phyloP scores from a whole-genome alignment of 75 land plant species.

The Pseudotsuga menziesii region DNA sequence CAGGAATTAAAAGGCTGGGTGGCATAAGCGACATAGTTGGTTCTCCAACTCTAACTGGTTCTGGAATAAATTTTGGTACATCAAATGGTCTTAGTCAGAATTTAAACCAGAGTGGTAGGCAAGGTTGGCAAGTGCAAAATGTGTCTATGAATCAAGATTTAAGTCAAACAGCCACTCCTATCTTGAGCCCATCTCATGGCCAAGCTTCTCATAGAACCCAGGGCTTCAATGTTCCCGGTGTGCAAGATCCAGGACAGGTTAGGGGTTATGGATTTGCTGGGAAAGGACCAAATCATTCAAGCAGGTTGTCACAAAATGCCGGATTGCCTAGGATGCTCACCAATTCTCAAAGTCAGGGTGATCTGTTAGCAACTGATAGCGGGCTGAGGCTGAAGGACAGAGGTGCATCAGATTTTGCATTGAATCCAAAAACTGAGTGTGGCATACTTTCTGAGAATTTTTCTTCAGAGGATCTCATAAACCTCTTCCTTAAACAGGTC shows the following conservation, averaged over 20 bases:
- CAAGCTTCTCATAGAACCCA: not conserved
- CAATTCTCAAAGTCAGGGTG: not conserved
- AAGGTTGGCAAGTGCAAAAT: not conserved
- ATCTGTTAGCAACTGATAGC: not conserved
- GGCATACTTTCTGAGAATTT: constrained; percentile 15
- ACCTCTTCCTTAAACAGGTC: constrained; percentile 41
- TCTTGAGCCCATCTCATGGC: not conserved
- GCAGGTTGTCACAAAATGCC: not conserved
- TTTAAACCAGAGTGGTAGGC: not conserved
- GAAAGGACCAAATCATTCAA: not conserved
- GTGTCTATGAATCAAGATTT: not conserved
- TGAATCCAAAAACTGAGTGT: constrained; percentile 9
- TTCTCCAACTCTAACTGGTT: not conserved
- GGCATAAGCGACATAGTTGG: not conserved
- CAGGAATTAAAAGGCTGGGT: not conserved
- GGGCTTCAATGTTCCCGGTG: not conserved
- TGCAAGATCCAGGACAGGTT: not conserved
- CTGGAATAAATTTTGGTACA: not conserved
- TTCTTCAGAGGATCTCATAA: constrained; percentile 40
- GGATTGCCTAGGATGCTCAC: not conserved
- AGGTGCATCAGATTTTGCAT: not conserved
- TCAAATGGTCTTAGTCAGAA: not conserved
- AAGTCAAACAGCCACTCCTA: not conserved
- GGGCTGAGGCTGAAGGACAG: not conserved
- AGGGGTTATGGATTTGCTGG: not conserved